Base-by-base conservation (phyloP, 139 green algal genomes). In the Pleodorina starrii region DNA sequence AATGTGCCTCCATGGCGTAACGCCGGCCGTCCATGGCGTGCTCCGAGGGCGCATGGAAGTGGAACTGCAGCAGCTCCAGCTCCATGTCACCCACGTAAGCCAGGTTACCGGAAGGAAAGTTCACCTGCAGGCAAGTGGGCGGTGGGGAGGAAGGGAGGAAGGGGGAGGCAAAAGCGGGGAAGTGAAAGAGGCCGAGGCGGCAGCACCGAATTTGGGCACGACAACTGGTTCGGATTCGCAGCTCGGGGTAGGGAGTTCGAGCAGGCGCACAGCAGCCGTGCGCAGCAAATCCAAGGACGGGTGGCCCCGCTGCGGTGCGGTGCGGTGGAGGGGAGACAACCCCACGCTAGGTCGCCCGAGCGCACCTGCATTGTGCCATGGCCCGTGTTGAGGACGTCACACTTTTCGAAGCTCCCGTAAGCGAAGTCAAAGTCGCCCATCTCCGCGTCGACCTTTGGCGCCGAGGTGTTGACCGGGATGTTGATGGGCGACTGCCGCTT, bases 31-130 rank as follows among this genome's bases (percentile, higher is more conserved):
- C 92, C 59, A 97, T 86, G 2, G 93, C 85, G 76, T 98, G 96
- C 90, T 98, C 96, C 35, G 84, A 93, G 68, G 95, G 95, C 0
- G 94, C 93, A 86, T 98, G 96, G 90, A 97, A 98, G 91, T 98
- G 96, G 90, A 94, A 96, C 92, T 98, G 96, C 46, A 97, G 84
- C 84, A 97, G 93, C 87, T 97, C 90, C 50, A 96, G 91, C 66
- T 94, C 90, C 79, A 91, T 88, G 21, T 85, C 87, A 17, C 85
- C 89, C 50, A 92, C 90, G 44, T 81, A 89, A 0, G 91, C 48
- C 48, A 84, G 83, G 66, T 94, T 93, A 68, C 90, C 91, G 5
- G 85, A 50, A 9, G 74, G 74, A 82, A 96, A 95, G 88, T 94
- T 96, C 2, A 95, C 93, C 92, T 96, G 87, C 1, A 60, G 25